Evolutionary conservation across 2,329 filamentous ascomycete genomes (phyloP), one percentile per base, ranked within the genome.

Genomic region (Fonsecaea multimorphosa): DNA sequence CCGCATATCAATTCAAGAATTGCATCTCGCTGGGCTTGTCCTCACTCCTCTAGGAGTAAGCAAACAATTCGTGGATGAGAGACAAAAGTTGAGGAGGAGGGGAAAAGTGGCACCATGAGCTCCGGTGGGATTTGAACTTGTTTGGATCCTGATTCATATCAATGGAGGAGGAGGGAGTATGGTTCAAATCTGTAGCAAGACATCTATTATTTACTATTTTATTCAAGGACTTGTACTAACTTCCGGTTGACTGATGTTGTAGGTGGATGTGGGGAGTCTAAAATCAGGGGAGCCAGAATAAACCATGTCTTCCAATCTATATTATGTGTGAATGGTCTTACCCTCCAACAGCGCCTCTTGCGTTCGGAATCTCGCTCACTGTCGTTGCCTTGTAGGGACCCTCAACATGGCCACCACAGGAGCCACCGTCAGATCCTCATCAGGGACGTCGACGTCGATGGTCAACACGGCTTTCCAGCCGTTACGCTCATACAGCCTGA

Each of bases 361-460:
- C 4, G n/a, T 36, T 12, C 27, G 12, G 32, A 8, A 32, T 11
- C n/a, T 31, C 22, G n/a, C 31, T 53, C 12, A 53, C 22, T 27
- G 5, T 54, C 54, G 19, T 32, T 61, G 40, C 49, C 24, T 19
- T 7, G 53, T 24, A 14, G 65, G 68, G 14, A 57, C 31, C 58
- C 67, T 66, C 63, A 70, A 55, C 69, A 71, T 71, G 3, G 59
- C 61, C 19, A 68, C 31, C 7, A 40, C 27, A 5, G 68, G 60
- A 3, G 60, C 56, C 12, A 69, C 65, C 27, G 46, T 11, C 32
- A 71, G 54, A 52, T 61, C 62, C 19, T 61, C 64, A 51, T 69
- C 65, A 1, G 58, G 55, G 2, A 56, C 56, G 8, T 64, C 44
- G 22, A 67, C 27, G 22, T 68, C 63, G 29, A 60, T 44, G 6